These are phyloP conservation scores for Lasiodiplodia sp. DNA, from an alignment of 2,329 filamentous ascomycete species.

Conservation along the genomic window DNA sequence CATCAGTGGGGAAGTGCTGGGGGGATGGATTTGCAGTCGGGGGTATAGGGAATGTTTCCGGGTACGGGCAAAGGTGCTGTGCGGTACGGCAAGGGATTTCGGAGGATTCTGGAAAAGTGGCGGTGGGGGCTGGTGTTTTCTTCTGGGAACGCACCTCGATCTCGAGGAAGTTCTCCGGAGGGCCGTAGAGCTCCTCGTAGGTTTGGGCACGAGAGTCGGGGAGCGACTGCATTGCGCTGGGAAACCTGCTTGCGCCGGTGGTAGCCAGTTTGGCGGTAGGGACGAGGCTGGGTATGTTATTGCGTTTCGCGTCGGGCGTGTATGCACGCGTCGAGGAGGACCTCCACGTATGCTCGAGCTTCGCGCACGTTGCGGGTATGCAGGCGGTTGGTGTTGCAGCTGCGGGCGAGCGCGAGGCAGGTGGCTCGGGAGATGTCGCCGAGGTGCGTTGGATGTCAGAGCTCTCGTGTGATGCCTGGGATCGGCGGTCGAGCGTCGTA, in stretches of 20 bases:
- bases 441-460: slow-evolving; percentile 21
- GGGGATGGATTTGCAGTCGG: not conserved
- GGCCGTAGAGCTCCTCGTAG: slow-evolving; percentile 98
- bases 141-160: slow-evolving; percentile 74
- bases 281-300: not conserved
- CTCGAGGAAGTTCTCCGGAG: slow-evolving; percentile 98
- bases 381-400: slow-evolving; percentile 4
- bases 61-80: slow-evolving; percentile 7
- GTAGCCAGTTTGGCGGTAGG: slow-evolving; percentile 20
- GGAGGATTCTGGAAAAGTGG: not conserved
- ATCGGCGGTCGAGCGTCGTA: slow-evolving; percentile 25
- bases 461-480: slow-evolving; percentile 24
- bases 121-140: not conserved
- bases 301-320: not conserved
- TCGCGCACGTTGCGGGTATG: slow-evolving; percentile 2
- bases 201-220: slow-evolving; percentile 82
- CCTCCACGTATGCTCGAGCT: slow-evolving; percentile 2
- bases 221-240: slow-evolving; percentile 64
- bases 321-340: not conserved
- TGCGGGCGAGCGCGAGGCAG: slow-evolving; percentile 10
- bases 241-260: slow-evolving; percentile 8
- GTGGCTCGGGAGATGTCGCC: slow-evolving; percentile 13
- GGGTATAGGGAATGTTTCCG: not conserved
- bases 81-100: slow-evolving; percentile 14
- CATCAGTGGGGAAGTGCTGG: slow-evolving; percentile 30